phyloP scores from a whole-genome alignment of 163 green algal species.

The Botryococcus braunii region DNA sequence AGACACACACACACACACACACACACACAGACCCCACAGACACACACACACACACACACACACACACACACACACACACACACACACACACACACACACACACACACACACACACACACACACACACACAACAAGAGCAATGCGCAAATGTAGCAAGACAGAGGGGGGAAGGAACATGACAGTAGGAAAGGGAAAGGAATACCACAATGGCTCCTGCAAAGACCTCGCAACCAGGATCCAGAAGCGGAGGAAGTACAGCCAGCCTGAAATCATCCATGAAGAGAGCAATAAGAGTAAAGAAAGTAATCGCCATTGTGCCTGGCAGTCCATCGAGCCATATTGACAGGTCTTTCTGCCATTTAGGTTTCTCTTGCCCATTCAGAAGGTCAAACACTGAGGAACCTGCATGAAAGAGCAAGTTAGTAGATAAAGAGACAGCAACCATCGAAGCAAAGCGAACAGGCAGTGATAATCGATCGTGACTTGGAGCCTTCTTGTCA shows the following conservation, averaged over 20 bases:
- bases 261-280: constrained; percentile 66
- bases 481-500: too few species aligned
- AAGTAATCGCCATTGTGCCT: constrained; percentile 12
- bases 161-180: constrained; percentile 41
- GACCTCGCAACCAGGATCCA: constrained; percentile 55
- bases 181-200: background rate
- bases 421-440: too few species aligned
- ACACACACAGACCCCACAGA: too few species aligned
- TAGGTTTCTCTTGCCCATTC: background rate
- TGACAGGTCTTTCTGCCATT: background rate
- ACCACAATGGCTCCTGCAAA: constrained; percentile 51
- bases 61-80: too few species aligned
- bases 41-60: too few species aligned
- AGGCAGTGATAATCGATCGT: too few species aligned
- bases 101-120: too few species aligned
- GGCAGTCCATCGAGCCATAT: constrained; percentile 14
- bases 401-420: too few species aligned
- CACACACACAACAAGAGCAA: too few species aligned
- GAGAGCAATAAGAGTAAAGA: constrained; percentile 13
- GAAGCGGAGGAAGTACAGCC: constrained; percentile 40
- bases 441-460: too few species aligned
- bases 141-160: constrained; percentile 24
- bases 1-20: too few species aligned
- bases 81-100: too few species aligned
- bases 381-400: constrained; percentile 7